These are phyloP conservation scores for Powellomyces hirtus DNA, from an alignment of 192 early-diverging fungal species.

Conservation along the genomic window DNA sequence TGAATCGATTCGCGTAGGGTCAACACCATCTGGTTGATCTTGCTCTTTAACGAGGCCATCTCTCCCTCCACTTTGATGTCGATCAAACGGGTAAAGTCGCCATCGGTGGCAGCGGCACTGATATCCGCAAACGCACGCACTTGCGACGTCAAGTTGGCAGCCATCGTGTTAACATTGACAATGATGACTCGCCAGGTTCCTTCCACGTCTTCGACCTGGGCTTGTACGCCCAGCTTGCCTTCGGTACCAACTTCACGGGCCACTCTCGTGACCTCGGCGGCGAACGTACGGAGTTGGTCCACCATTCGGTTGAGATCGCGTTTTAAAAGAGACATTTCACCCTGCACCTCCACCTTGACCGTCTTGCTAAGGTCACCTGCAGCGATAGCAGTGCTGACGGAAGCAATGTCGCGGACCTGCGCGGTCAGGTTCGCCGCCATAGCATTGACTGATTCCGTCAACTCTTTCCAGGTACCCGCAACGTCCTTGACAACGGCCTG, in stretches of 20 bases:
- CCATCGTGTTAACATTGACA: constrained; percentile 66
- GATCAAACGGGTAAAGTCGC: constrained; percentile 71
- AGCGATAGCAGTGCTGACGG: constrained; percentile 58
- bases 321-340: constrained; percentile 73
- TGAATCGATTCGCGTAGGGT: constrained; percentile 74
- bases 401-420: constrained; percentile 64
- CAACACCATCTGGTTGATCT: constrained; percentile 81
- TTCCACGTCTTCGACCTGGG: constrained; percentile 46
- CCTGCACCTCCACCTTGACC: constrained; percentile 60
- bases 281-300: constrained; percentile 70
- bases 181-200: constrained; percentile 57
- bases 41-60: constrained; percentile 54
- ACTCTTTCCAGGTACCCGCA: constrained; percentile 50
- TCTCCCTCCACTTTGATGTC: constrained; percentile 78
- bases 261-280: constrained; percentile 57
- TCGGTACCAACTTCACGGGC: constrained; percentile 53
- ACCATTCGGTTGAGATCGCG: constrained; percentile 73
- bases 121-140: constrained; percentile 82
- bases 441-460: constrained; percentile 61
- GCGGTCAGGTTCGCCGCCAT: constrained; percentile 58
- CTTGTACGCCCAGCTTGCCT: constrained; percentile 68
- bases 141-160: constrained; percentile 58
- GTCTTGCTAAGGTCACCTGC: constrained; percentile 57
- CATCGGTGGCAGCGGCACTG: constrained; percentile 66
- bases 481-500: constrained; percentile 51